Evolutionary conservation across 495 filamentous ascomycete species (phyloP).

Genomic region (Bombardia bombarda): DNA sequence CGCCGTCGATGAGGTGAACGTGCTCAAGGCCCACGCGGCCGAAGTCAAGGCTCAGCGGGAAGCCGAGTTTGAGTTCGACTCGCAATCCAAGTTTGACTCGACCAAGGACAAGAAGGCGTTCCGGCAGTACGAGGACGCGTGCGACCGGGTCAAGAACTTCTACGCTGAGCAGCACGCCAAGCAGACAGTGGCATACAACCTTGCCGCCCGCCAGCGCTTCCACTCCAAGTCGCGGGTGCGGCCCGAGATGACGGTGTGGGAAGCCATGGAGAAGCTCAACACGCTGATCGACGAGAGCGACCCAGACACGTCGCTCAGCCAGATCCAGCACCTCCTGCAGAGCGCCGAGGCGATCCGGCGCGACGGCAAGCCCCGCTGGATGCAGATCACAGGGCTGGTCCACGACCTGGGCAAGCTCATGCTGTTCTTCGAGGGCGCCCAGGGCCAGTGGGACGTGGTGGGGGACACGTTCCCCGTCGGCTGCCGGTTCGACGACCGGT

Average conservation of each 20-base stretch:
- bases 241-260: conserved; percentile 75
- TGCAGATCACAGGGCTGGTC: conserved; percentile 83
- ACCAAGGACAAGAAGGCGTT: conserved; percentile 77
- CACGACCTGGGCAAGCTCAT: conserved; percentile 86
- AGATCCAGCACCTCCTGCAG: conserved; percentile 84
- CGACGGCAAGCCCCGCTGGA: conserved; percentile 87
- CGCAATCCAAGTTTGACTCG: conserved; percentile 59
- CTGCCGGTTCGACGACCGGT: conserved; percentile 65
- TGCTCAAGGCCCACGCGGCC: conserved; percentile 48
- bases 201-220: conserved; percentile 64
- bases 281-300: conserved; percentile 82
- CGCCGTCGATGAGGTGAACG: conserved; percentile 72
- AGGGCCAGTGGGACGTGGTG: conserved; percentile 89
- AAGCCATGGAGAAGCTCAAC: conserved; percentile 85
- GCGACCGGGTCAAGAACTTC: conserved; percentile 73
- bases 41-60: background rate
- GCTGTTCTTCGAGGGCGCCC: conserved; percentile 65
- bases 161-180: conserved; percentile 78
- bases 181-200: conserved; percentile 79
- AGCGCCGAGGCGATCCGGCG: conserved; percentile 79
- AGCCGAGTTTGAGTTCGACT: conserved; percentile 39
- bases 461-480: conserved; percentile 92
- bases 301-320: conserved; percentile 72
- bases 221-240: conserved; percentile 48
- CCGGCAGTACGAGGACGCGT: conserved; percentile 69